These are phyloP conservation scores for Canavalia ensiformis DNA, from an alignment of 306 rosid species.

Conservation along the genomic window DNA sequence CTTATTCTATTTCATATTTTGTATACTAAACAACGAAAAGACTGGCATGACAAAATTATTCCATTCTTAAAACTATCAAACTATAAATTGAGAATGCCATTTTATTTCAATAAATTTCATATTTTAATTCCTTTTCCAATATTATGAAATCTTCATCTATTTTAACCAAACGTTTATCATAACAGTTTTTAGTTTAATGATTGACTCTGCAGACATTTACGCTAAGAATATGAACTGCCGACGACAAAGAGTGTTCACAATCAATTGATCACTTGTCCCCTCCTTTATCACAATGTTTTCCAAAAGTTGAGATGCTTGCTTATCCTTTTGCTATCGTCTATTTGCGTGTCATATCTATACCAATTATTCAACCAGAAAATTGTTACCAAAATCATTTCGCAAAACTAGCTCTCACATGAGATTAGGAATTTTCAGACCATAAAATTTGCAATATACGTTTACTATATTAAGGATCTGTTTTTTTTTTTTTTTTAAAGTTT, in stretches of 20 bases:
- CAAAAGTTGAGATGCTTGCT: neutral
- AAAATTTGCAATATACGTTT: too few species aligned
- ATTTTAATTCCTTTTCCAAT: neutral
- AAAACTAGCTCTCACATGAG: too few species aligned
- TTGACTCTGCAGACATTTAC: neutral
- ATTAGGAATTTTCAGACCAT: too few species aligned
- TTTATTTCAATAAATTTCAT: neutral
- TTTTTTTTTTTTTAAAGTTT: too few species aligned
- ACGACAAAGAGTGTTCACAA: neutral
- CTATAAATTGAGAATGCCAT: neutral
- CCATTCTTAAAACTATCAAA: neutral
- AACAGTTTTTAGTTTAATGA: neutral
- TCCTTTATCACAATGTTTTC: neutral
- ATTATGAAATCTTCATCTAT: neutral
- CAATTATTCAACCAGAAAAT: too few species aligned
- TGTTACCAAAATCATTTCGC: too few species aligned
- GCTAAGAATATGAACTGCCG: neutral
- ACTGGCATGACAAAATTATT: neutral
- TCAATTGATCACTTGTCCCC: neutral
- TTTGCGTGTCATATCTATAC: too few species aligned
- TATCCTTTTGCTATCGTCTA: neutral
- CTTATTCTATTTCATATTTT: neutral
- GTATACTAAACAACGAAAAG: neutral
- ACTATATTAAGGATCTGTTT: too few species aligned
- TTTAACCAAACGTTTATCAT: neutral